Evolutionary conservation across 2,329 filamentous ascomycete species (phyloP), one percentile per base, ranked within the genome.

Genomic region (Dothidotthia symphoricarpi): DNA sequence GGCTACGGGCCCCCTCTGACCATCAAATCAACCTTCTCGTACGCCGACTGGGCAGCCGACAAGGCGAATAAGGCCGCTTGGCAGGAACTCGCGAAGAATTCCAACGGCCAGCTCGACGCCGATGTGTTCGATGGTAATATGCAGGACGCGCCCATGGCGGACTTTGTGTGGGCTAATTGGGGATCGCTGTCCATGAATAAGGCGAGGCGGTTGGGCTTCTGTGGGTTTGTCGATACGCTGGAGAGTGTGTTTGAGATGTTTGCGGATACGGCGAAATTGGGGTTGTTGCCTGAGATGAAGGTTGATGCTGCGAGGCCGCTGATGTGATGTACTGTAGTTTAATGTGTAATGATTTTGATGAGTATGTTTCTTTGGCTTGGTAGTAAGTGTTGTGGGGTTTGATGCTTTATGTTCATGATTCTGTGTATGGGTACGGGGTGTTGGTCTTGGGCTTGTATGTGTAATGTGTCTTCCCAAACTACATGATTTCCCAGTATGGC

Each of bases 191-290:
- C 36, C 3, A 39, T 41, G 35, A 42, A 40, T 7, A 49, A 51
- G 30, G 30, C 28, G 6, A 39, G 32, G 17, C 28, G 26, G 3
- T 48, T 35, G 7, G 45, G 45, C n/a, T 51, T 51, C 31, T 37
- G 32, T 22, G 42, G 36, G 10, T 43, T 39, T 22, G 39, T 48
- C 0, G 42, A 49, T 17, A 49, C 42, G 2, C 28, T 49, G 3
- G 41, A 49, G 30, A 40, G 42, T 25, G 19, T 49, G 0, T 46
- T 51, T 30, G 39, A 49, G 35, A 49, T 43, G 28, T 51, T 28
- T 11, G 42, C 41, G 28, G 41, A 51, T 16, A 40, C 46, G 42
- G 37, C 19, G n/a, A 37, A 34, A 30, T 26, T 51, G 5, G 39
- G 37, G 6, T 30, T 38, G 6, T 19, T 49, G 16, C 44, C 34